Evolutionary conservation across 148 eudicot species (phyloP), one percentile per base, ranked within the genome.

Genomic region (Agrostemma githago): DNA sequence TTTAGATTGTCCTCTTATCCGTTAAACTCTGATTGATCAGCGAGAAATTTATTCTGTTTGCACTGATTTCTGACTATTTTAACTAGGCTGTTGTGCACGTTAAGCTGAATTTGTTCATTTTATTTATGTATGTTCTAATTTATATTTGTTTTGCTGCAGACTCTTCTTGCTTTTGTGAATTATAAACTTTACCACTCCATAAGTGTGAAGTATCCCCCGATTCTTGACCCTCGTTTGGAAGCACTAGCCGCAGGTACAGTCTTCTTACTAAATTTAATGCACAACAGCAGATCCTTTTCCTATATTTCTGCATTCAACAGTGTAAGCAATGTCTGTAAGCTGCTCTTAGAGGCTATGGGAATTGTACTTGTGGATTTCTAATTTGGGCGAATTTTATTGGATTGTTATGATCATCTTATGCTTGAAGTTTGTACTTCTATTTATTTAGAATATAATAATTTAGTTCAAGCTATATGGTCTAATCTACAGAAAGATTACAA

Each of bases 201-300:
- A 40, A 81, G 88, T 78, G 88, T 90, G 80, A 87, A 85, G 60
- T 95, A 95, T 81, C 98, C 98, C 62, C 97, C 97, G 37, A 85
- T 90, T 70, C 96, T 95, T 62, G 97, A 95, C 79, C 82, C 92
- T 80, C 92, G 88, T 9, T 62, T 95, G 74, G 97, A 95, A 90
- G 90, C 96, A 80, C 81, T 89, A 74, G 96, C 97, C 71, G 96
- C 89, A 80, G 97, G 97, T 90, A 78, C 51, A 39, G 14, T 16
- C 34, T 53, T 53, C 9, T 19, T 3, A 14, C 59, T 42, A 17
- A 6, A 26, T 3, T 48, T 7, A 12, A 41, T 15, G 17, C 4
- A 71, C 10, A 34, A 21, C 17, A 9, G n/a, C 8, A 61, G 14
- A 26, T 57, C 8, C 4, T 16, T n/a, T 21, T 37, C 26, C 51